These are phyloP conservation scores for Mycena galopus DNA, from an alignment of 768 basidiomycete genomes.

Conservation along the genomic window DNA sequence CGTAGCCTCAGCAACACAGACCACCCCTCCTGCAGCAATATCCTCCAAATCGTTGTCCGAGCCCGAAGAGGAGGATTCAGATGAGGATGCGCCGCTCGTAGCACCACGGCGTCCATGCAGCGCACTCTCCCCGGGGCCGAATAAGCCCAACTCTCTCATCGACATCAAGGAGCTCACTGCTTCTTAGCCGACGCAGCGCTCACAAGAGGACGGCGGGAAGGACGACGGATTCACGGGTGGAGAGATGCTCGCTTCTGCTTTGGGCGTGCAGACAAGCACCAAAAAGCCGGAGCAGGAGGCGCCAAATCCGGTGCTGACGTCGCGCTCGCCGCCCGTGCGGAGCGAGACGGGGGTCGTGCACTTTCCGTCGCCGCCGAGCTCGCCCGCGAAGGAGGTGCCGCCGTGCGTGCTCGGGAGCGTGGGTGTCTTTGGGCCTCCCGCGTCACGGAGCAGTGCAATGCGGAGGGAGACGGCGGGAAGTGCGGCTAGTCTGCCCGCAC, in stretches of 20 bases:
- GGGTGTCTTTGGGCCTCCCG: background rate
- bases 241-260: slow-evolving; percentile 40
- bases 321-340: slow-evolving; percentile 30
- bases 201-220: slow-evolving; percentile 20
- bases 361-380: slow-evolving; percentile 31
- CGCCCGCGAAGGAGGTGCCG: slow-evolving; percentile 29
- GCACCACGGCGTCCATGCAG: slow-evolving; percentile 78
- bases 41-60: slow-evolving; percentile 18
- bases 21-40: background rate
- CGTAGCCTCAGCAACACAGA: background rate
- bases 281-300: background rate
- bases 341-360: slow-evolving; percentile 19
- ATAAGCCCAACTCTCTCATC: slow-evolving; percentile 59
- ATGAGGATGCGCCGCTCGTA: slow-evolving; percentile 75
- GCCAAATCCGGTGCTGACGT: slow-evolving; percentile 32
- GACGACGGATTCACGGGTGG: slow-evolving; percentile 56
- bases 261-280: background rate
- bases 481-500: slow-evolving; percentile 31
- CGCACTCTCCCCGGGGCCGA: slow-evolving; percentile 54
- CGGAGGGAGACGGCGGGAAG: slow-evolving; percentile 33
- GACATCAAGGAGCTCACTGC: slow-evolving; percentile 61
- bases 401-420: slow-evolving; percentile 9
- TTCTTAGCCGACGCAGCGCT: background rate
- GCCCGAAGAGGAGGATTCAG: slow-evolving; percentile 60
- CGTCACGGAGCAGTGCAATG: slow-evolving; percentile 12